A percentile compares a stretch with the other conserved stretches of the same genome.
These are phyloP conservation scores for Suhomyces faveliae DNA, from an alignment of 805 yeast genomes.

Conservation along the genomic window DNA sequence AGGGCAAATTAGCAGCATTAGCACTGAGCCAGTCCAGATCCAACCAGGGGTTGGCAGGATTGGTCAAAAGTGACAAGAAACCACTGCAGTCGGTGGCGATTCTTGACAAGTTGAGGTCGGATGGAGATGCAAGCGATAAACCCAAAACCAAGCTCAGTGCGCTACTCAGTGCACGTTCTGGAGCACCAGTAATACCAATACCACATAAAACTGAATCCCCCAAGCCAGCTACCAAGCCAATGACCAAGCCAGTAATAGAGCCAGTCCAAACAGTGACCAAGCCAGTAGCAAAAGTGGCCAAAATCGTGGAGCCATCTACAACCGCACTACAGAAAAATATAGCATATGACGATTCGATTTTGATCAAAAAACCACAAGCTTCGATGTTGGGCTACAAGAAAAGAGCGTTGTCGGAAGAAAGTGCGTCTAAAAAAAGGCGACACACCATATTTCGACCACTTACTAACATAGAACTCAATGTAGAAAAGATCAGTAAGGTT, in stretches of 20 bases:
- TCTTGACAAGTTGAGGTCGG: conserved; percentile 11
- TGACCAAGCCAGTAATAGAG: not conserved
- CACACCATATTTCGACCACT: conserved; percentile 27
- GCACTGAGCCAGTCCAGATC: not conserved
- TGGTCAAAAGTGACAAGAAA: conserved; percentile 38
- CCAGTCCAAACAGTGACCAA: not conserved
- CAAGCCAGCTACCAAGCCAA: not conserved
- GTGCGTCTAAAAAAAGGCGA: conserved; percentile 22
- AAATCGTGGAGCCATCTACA: not conserved
- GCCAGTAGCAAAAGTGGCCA: not conserved
- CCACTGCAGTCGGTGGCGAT: conserved; percentile 16
- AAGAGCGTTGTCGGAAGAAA: conserved; percentile 7
- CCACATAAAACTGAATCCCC: not conserved
- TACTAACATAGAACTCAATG: conserved; percentile 41
- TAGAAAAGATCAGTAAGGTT: conserved; percentile 38
- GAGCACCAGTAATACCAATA: not conserved
- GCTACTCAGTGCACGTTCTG: not conserved
- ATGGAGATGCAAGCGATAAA: not conserved
- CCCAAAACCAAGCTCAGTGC: conserved; percentile 1
- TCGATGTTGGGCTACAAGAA: not conserved
- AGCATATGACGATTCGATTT: conserved; percentile 1
- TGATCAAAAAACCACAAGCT: not conserved
- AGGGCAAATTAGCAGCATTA: not conserved
- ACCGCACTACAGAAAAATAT: not conserved
- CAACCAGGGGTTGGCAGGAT: conserved; percentile 22